These are phyloP conservation scores for Colletotrichum acutatum DNA, from an alignment of 2,329 filamentous ascomycete genomes.

Conservation along the genomic window DNA sequence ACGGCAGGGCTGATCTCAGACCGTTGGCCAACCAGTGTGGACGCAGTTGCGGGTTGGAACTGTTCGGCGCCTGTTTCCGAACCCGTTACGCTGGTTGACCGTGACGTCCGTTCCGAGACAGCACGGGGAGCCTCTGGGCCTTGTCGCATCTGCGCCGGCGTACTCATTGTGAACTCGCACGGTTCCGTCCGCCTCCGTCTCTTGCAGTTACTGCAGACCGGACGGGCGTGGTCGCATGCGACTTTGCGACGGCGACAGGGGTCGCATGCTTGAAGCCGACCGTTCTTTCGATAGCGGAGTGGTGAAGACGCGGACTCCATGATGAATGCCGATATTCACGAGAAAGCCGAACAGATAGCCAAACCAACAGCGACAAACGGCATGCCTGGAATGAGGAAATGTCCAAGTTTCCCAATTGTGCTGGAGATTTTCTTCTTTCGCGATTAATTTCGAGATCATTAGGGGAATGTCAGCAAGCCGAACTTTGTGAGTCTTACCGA, in stretches of 20 bases:
- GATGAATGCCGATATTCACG: background rate
- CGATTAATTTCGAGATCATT: background rate
- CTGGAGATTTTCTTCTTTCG: background rate
- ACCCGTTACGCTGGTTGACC: background rate
- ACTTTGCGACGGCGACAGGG: conserved; percentile 54
- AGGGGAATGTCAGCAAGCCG: background rate
- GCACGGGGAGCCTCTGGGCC: background rate
- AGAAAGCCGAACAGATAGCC: background rate
- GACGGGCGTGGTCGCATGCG: conserved; percentile 54
- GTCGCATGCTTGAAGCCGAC: conserved; percentile 42
- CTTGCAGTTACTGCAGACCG: conserved; percentile 51
- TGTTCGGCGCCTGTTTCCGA: background rate
- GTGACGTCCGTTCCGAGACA: background rate
- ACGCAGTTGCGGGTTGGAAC: background rate
- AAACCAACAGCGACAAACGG: background rate
- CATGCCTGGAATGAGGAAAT: background rate
- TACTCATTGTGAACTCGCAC: conserved; percentile 47
- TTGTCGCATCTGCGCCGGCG: conserved; percentile 1
- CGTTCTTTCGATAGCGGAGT: conserved; percentile 23
- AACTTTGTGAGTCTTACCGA: background rate
- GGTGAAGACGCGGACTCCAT: conserved; percentile 18
- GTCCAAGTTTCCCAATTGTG: background rate
- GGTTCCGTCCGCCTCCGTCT: conserved; percentile 44
- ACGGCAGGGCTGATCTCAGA: background rate
- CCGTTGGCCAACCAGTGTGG: background rate